phyloP scores from a whole-genome alignment of 306 rosid genomes.

The Hippophae gyantsensis region DNA sequence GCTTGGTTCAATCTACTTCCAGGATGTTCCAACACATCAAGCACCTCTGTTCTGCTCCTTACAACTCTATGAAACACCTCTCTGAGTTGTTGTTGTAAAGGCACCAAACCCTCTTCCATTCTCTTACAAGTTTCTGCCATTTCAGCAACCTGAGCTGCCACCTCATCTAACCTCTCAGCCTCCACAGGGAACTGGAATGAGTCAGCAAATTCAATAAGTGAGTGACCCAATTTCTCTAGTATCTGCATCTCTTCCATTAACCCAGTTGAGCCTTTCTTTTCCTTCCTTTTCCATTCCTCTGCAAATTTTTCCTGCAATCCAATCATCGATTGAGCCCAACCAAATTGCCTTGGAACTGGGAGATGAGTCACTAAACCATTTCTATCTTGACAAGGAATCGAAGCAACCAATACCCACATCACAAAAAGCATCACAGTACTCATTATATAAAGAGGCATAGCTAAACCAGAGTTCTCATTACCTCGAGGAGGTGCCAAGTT shows the following conservation, averaged over 20 bases:
- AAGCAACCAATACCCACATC: conserved; percentile 82
- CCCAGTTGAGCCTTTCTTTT: conserved; percentile 69
- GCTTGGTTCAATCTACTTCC: conserved; percentile 29
- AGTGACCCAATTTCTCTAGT: conserved; percentile 61
- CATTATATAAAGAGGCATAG: conserved; percentile 59
- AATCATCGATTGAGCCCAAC: conserved; percentile 69
- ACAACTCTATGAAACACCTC: conserved; percentile 78
- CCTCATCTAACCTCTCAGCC: conserved; percentile 44
- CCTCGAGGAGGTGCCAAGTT: conserved; percentile 72
- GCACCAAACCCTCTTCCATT: conserved; percentile 85
- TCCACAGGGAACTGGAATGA: conserved; percentile 57
- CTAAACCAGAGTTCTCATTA: conserved; percentile 31
- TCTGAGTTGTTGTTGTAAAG: conserved; percentile 77
- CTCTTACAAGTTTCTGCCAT: conserved; percentile 54
- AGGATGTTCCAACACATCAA: conserved; percentile 54
- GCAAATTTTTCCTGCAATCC: conserved; percentile 71
- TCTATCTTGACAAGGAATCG: conserved; percentile 85
- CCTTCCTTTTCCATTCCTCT: conserved; percentile 95
- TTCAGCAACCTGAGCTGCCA: conserved; percentile 51
- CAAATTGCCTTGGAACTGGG: conserved; percentile 38
- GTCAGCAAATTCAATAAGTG: conserved; percentile 54
- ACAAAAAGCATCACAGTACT: conserved; percentile 43
- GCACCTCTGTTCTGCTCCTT: conserved; percentile 78
- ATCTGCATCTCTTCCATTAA: conserved; percentile 77
- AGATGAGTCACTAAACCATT: conserved; percentile 51